Conservation (phyloP, 2,329 filamentous ascomycete species). For the Phialocephala sp. region DNA sequence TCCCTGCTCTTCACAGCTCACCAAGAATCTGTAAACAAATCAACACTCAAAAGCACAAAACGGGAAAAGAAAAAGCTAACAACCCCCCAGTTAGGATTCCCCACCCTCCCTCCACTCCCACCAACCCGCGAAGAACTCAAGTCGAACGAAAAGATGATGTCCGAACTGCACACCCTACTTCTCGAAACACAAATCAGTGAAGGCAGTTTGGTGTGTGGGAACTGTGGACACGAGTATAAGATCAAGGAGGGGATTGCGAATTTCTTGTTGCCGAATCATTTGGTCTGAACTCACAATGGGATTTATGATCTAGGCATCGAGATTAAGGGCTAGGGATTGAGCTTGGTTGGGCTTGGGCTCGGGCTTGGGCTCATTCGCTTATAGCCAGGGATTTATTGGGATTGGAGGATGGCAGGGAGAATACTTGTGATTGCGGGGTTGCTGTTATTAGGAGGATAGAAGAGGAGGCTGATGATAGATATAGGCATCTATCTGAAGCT, state of each 20-base stretch:
- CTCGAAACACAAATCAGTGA: constrained; percentile 89
- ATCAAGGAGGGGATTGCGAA: constrained; percentile 97
- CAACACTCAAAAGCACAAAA: background rate
- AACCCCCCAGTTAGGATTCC: constrained; percentile 74
- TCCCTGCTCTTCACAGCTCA: constrained; percentile 3
- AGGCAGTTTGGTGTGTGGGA: constrained; percentile 87
- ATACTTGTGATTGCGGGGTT: no score
- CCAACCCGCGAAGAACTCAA: constrained; percentile 67
- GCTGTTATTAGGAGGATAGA: no score
- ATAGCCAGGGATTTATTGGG: no score
- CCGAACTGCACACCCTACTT: constrained; percentile 80
- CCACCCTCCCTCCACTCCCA: constrained; percentile 68
- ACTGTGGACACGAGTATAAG: constrained; percentile 91
- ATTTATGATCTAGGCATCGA: background rate
- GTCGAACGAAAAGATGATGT: constrained; percentile 71
- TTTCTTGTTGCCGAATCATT: constrained; percentile 89
- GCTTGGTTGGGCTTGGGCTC: no score
- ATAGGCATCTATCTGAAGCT: background rate
- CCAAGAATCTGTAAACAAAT: background rate
- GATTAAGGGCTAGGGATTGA: no score
- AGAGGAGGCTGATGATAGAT: background rate
- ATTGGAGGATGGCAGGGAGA: no score
- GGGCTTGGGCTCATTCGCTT: no score
- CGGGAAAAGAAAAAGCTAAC: constrained; percentile 20
- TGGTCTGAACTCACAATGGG: constrained; percentile 61